These are phyloP conservation scores for Crithidia expoeki DNA, from an alignment of 208 protist genomes.

Conservation along the genomic window DNA sequence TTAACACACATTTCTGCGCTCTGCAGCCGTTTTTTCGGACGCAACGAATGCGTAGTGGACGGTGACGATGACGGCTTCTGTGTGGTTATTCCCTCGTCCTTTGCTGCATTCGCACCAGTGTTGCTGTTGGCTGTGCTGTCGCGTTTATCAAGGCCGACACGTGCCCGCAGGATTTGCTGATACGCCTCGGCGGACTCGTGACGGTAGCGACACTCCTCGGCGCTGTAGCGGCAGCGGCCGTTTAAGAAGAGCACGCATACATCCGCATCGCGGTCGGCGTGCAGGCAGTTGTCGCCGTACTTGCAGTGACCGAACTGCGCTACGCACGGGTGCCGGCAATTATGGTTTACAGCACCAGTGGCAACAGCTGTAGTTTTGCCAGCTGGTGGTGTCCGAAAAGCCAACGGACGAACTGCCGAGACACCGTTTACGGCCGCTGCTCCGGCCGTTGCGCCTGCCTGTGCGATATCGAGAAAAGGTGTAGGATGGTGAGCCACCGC, in stretches of 20 bases:
- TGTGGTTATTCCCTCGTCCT: too few relatives aligned
- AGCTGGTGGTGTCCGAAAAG: too few relatives aligned
- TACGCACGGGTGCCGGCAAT: slow-evolving; percentile 65
- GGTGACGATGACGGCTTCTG: background rate
- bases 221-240: slow-evolving; percentile 46
- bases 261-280: slow-evolving; percentile 65
- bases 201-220: slow-evolving; percentile 55
- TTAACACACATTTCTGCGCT: background rate
- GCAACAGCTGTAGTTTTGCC: background rate
- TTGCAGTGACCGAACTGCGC: slow-evolving; percentile 75
- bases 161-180: slow-evolving; percentile 1
- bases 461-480: slow-evolving; percentile 28
- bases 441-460: background rate
- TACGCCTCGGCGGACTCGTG: slow-evolving; percentile 66
- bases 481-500: slow-evolving; percentile 25
- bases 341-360: too few relatives aligned
- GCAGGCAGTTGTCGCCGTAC: slow-evolving; percentile 61
- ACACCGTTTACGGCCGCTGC: too few relatives aligned
- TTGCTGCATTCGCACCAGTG: too few relatives aligned
- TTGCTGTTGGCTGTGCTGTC: background rate
- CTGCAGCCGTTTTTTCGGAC: slow-evolving; percentile 7
- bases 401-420: too few relatives aligned
- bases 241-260: slow-evolving; percentile 79
- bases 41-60: background rate
- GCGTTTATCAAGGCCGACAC: background rate